Evolutionary conservation across 768 basidiomycete genomes (phyloP).

Genomic region (Gymnopilus junonius): DNA sequence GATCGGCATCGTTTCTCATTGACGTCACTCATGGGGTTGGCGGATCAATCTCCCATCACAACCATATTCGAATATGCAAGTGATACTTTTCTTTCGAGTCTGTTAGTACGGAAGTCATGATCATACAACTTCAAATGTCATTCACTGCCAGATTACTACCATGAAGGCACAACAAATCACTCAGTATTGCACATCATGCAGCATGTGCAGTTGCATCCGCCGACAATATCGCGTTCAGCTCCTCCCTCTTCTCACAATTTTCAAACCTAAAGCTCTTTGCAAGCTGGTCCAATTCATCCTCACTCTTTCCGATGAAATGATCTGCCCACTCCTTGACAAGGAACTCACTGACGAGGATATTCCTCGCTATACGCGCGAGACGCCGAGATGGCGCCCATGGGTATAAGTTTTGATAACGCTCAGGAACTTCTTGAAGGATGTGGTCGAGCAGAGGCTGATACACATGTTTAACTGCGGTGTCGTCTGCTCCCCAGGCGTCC

Average conservation of each 20-base stretch:
- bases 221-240: slow-evolving; percentile 59
- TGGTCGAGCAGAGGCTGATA: slow-evolving; percentile 72
- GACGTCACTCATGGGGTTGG: too few species aligned
- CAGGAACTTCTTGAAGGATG: slow-evolving; percentile 57
- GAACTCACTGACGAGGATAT: slow-evolving; percentile 73
- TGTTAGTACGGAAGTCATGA: too few species aligned
- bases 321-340: slow-evolving; percentile 79
- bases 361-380: slow-evolving; percentile 63
- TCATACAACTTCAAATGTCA: too few species aligned
- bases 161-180: too few species aligned
- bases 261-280: slow-evolving; percentile 77
- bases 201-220: slow-evolving; percentile 35
- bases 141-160: too few species aligned
- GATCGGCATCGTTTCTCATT: not conserved
- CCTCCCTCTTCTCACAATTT: slow-evolving; percentile 71
- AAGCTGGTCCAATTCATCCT: slow-evolving; percentile 68
- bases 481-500: slow-evolving; percentile 81
- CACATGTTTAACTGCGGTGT: slow-evolving; percentile 52
- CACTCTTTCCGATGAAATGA: slow-evolving; percentile 61
- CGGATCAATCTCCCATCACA: too few species aligned
- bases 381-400: slow-evolving; percentile 66
- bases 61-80: too few species aligned
- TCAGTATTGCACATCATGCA: not conserved
- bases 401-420: slow-evolving; percentile 57
- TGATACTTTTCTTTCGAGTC: too few species aligned